These are phyloP conservation scores for Lumnitzera racemosa DNA, from an alignment of 345 rosid species.

Conservation along the genomic window DNA sequence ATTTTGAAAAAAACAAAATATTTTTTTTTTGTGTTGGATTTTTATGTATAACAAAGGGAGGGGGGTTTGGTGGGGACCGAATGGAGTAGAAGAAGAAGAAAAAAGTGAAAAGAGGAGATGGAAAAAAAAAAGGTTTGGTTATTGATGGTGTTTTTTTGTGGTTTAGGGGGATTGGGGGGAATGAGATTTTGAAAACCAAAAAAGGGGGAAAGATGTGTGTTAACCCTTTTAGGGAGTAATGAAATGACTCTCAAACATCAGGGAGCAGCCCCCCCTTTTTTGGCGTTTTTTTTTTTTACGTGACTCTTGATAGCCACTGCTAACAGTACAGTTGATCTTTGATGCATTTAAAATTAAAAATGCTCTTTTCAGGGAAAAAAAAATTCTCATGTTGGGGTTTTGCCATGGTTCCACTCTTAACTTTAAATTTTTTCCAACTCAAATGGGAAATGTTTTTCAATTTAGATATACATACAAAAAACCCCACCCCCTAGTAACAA, in stretches of 20 bases:
- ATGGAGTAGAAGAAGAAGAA: constrained; percentile 1
- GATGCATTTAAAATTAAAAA: too few species aligned
- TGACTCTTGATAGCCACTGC: too few species aligned
- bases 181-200: constrained; percentile 37
- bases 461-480: too few species aligned
- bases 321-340: too few species aligned
- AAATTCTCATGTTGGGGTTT: too few species aligned
- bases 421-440: too few species aligned
- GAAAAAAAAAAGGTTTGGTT: constrained; percentile 3
- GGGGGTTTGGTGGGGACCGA: background rate
- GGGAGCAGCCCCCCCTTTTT: background rate
- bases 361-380: too few species aligned
- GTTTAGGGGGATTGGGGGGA: constrained; percentile 45
- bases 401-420: too few species aligned
- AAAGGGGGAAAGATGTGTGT: constrained; percentile 40
- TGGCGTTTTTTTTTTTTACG: too few species aligned
- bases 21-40: background rate
- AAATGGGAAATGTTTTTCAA: too few species aligned
- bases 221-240: constrained; percentile 30
- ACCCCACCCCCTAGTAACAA: too few species aligned
- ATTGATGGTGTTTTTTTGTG: constrained; percentile 4
- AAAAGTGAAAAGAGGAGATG: constrained; percentile 4
- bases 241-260: constrained; percentile 27
- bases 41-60: background rate
- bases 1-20: constrained; percentile 6